Base-by-base conservation (phyloP, 371 early-diverging fungal genomes). In the Rhizopus arrhizus region DNA sequence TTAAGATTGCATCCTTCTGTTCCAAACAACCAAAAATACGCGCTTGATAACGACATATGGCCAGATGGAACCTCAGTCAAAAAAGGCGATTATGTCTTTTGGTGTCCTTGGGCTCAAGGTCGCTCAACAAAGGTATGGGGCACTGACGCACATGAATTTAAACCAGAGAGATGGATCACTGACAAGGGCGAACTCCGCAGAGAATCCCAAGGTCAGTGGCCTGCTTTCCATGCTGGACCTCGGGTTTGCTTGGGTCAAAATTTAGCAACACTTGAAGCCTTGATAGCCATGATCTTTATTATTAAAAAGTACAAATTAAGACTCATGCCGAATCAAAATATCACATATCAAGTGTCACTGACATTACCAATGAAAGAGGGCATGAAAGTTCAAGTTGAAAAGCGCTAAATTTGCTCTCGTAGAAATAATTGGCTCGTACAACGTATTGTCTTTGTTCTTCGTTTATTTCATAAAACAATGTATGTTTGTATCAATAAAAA, bases 1-100 rank as follows among this genome's bases (percentile, higher is more conserved):
- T 65, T 93, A 15, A 80, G 92, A 10, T 75, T 88, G 4, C 79
- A 90, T 65, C 90, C 91, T 2, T 80, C 85, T 4, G 91, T 93
- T 2, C 92, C 93, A 10, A 58, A 59, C 15, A 86, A 89, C 36
- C 60, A 75, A 28, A 91, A 90, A 69, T 68, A 73, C 33, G 88
- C 88, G 12, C 68, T 87, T 8, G 64, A 81, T 22, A 89, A 89
- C 58, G 87, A 87, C 65, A 59, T 86, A 5, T 78, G 86, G 59
- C 92, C 92, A 0, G 88, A 89, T 58, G 89, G 91, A 4, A 82
- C 82, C 11, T 67, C 64, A 5, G 73, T 91, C 12, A 72, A 74
- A 36, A 79, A 80, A 46, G 87, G 86, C 5, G 84, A 86, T 38
- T 73, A 70, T 42, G 58, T 87, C 2, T 51, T 70, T 6, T 88